Evolutionary conservation across 2,329 filamentous ascomycete genomes (phyloP).

Genomic region (Xylariaceae sp.): DNA sequence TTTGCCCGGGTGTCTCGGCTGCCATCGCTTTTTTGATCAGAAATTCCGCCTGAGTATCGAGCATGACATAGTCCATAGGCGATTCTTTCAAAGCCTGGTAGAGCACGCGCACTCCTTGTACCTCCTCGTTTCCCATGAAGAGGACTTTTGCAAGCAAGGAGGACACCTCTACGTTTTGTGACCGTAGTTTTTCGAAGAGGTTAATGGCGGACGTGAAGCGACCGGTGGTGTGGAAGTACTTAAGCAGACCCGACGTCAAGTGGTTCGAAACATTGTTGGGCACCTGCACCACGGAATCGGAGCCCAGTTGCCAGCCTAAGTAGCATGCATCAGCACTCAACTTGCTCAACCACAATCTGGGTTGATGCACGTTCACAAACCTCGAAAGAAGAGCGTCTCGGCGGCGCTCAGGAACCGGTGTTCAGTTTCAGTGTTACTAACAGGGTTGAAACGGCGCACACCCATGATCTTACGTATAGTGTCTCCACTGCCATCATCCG

Average conservation of each 20-base stretch:
- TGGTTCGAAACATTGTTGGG: constrained; percentile 96
- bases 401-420: constrained; percentile 93
- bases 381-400: constrained; percentile 90
- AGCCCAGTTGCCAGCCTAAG: constrained; percentile 86
- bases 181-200: constrained; percentile 90
- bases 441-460: constrained; percentile 94
- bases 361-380: constrained; percentile 39
- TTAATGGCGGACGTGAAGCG: constrained; percentile 95
- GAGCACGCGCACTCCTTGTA: constrained; percentile 84
- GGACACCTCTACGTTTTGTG: constrained; percentile 87
- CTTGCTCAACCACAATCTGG: neutral
- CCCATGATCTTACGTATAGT: constrained; percentile 95
- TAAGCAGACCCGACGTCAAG: constrained; percentile 84
- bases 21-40: constrained; percentile 73
- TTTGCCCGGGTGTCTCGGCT: constrained; percentile 49
- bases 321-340: constrained; percentile 6
- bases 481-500: constrained; percentile 90
- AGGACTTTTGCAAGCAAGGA: constrained; percentile 86
- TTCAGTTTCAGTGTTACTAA: constrained; percentile 96
- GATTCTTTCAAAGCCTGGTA: constrained; percentile 84
- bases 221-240: constrained; percentile 93
- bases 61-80: constrained; percentile 95
- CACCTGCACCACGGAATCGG: constrained; percentile 94
- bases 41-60: constrained; percentile 91
- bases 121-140: constrained; percentile 93